A percentile compares a stretch with the other conserved stretches of the same genome.
Conservation (phyloP, 2,329 filamentous ascomycete species). For the Pestalotiopsis sp. region DNA sequence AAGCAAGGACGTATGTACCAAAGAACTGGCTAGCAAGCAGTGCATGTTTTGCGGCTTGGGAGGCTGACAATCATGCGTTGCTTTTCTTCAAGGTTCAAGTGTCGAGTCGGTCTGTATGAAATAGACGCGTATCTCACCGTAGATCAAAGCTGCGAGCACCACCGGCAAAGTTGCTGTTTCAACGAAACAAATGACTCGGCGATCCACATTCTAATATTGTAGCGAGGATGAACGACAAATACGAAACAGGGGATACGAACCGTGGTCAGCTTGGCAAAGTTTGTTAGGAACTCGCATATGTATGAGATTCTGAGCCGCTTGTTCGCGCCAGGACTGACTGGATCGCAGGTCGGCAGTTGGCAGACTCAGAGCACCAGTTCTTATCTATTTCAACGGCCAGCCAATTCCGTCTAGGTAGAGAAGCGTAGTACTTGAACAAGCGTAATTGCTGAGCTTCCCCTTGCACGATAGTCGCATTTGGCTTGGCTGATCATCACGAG, state of each 20-base stretch:
- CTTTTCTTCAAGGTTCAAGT: neutral
- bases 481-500: neutral
- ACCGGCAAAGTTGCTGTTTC: neutral
- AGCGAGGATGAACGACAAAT: constrained; percentile 5
- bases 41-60: neutral
- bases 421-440: neutral
- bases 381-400: neutral
- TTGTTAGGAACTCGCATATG: neutral
- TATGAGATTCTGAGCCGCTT: neutral
- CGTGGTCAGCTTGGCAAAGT: neutral
- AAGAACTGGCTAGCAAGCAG: neutral
- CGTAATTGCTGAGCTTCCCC: neutral
- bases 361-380: neutral
- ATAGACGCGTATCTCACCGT: neutral
- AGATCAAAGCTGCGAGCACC: neutral
- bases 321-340: neutral
- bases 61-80: neutral
- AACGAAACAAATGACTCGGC: neutral
- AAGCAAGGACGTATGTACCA: neutral
- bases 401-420: neutral
- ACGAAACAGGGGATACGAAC: neutral
- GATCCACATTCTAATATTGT: constrained; percentile 1
- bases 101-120: neutral
- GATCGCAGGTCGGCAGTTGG: neutral
- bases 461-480: neutral